Evolutionary conservation across 768 basidiomycete species (phyloP).

Genomic region (Solioccasus polychromus): DNA sequence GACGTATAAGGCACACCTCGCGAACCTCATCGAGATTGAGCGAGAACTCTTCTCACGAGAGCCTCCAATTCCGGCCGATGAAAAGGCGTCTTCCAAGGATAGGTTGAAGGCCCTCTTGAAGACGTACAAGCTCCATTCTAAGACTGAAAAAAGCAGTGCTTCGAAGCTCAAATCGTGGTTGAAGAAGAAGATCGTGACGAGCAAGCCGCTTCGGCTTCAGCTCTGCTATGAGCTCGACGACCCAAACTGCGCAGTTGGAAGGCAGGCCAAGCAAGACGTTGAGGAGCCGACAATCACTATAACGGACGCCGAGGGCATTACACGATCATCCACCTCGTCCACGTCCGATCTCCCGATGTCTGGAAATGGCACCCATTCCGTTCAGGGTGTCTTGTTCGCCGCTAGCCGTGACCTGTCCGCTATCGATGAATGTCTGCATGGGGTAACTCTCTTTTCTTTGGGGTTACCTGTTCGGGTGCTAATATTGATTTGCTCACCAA

Average conservation of each 20-base stretch:
- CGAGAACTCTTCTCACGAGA: conserved; percentile 31
- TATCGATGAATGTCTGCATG: conserved; percentile 51
- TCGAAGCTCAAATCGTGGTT: conserved; percentile 62
- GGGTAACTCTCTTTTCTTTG: conserved; percentile 42
- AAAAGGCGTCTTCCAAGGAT: conserved; percentile 30
- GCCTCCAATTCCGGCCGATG: conserved; percentile 17
- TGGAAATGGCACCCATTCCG: conserved; percentile 40
- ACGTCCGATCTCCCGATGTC: conserved; percentile 20
- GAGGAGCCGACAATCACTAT: conserved; percentile 18
- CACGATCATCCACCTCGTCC: conserved; percentile 2
- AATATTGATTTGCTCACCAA: conserved; percentile 20
- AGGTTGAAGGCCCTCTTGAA: conserved; percentile 43
- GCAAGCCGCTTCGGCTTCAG: conserved; percentile 37
- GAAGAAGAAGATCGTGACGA: conserved; percentile 51
- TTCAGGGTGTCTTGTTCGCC: conserved; percentile 48
- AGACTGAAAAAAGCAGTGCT: conserved; percentile 36
- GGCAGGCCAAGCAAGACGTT: conserved; percentile 30
- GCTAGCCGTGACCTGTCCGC: conserved; percentile 55
- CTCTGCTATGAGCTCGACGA: conserved; percentile 42
- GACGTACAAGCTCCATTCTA: conserved; percentile 37
- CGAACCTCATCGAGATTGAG: conserved; percentile 35
- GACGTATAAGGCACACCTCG: conserved; percentile 35
- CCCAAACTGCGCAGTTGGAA: conserved; percentile 38
- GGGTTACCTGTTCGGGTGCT: conserved; percentile 6
- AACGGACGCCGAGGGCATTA: conserved; percentile 23